phyloP scores from a whole-genome alignment of 768 basidiomycete genomes.

The Amanita rimosa region DNA sequence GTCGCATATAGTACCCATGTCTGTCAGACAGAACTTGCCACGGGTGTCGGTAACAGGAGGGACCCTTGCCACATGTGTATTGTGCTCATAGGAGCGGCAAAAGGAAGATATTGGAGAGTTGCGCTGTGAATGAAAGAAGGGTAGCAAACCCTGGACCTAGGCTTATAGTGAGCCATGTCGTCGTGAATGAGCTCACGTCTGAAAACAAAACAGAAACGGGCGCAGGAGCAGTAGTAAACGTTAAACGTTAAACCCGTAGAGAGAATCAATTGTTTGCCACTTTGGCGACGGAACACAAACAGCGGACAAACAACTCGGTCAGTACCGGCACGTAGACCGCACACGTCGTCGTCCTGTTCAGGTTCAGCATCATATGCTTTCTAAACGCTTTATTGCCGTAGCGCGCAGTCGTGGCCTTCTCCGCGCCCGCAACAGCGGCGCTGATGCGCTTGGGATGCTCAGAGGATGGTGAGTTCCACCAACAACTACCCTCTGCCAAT shows the following conservation, averaged over 20 bases:
- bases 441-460: constrained; percentile 22
- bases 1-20: background rate
- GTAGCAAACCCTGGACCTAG: background rate
- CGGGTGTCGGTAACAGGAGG: background rate
- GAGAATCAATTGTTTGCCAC: too few relatives aligned
- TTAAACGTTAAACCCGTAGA: too few relatives aligned
- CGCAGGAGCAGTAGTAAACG: too few relatives aligned
- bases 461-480: constrained; percentile 34
- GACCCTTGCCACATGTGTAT: background rate
- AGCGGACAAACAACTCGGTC: constrained; percentile 6
- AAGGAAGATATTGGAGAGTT: background rate
- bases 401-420: constrained; percentile 49
- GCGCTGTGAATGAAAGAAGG: background rate
- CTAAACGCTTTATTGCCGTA: constrained; percentile 54
- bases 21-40: background rate
- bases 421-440: constrained; percentile 22
- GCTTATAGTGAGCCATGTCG: background rate
- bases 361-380: constrained; percentile 40
- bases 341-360: background rate
- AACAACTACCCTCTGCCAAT: constrained; percentile 3
- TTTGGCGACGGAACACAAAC: background rate
- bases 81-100: background rate
- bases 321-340: background rate
- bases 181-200: too few relatives aligned
- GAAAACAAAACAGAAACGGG: too few relatives aligned